Percentiles rank a stretch among this genome's conserved stretches.
phyloP scores from a whole-genome alignment of 768 basidiomycete genomes.

The Rhizopogon roseolus region DNA sequence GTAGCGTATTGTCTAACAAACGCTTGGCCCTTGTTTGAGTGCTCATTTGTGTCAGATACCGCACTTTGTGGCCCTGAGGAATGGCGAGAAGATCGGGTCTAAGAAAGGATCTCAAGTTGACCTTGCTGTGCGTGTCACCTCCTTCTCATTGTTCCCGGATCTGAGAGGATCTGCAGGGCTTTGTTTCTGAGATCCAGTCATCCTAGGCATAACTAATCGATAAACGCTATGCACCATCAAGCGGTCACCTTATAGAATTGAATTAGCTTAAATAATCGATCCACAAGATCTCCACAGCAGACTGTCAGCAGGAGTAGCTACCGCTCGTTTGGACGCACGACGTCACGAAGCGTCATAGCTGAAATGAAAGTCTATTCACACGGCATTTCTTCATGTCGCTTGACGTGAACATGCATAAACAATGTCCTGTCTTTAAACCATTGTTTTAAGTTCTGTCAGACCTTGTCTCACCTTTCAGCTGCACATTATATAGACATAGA shows the following conservation, averaged over 20 bases:
- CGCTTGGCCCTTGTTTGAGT: neutral
- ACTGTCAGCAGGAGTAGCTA: neutral
- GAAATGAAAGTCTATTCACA: neutral
- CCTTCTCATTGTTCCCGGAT: neutral
- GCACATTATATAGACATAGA: neutral
- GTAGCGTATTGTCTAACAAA: constrained; percentile 12
- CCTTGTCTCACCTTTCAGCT: neutral
- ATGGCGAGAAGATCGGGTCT: neutral
- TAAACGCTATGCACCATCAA: too few relatives aligned
- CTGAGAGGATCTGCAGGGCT: neutral
- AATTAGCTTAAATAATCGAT: too few relatives aligned
- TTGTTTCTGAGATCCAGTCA: neutral
- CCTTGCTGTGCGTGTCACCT: neutral
- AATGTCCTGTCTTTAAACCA: neutral
- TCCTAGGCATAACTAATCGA: neutral
- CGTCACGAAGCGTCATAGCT: neutral
- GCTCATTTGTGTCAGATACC: constrained; percentile 13
- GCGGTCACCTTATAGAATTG: too few relatives aligned
- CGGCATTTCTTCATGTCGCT: neutral
- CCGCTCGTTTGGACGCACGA: too few relatives aligned
- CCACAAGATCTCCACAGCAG: neutral
- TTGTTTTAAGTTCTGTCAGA: neutral
- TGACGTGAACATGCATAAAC: neutral
- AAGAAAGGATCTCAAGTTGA: neutral
- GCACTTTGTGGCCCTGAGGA: constrained; percentile 9